Evolutionary conservation across 805 yeast species (phyloP).

Genomic region (Lipomyces orientalis): DNA sequence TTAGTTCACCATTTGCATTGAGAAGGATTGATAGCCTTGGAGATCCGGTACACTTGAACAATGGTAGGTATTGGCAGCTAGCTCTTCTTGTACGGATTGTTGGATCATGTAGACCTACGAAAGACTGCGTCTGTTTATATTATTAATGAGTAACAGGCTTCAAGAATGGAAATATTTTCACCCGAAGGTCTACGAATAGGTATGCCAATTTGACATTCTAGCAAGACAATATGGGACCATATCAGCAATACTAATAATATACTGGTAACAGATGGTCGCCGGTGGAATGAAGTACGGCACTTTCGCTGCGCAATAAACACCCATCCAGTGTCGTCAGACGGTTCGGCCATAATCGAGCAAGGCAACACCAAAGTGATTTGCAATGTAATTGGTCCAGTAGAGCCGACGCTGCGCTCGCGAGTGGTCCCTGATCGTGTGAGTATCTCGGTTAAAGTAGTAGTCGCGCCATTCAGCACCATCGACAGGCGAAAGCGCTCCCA

Average conservation of each 20-base stretch:
- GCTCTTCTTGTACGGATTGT: not conserved
- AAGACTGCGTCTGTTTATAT: not conserved
- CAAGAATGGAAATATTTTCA: constrained; percentile 74
- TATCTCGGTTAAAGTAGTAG: constrained; percentile 65
- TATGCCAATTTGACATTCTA: constrained; percentile 8
- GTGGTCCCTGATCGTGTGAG: constrained; percentile 57
- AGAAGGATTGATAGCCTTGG: not conserved
- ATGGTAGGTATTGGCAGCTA: not conserved
- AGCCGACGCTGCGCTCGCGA: constrained; percentile 63
- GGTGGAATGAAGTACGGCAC: constrained; percentile 90
- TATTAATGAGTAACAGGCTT: not conserved
- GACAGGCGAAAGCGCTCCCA: constrained; percentile 73
- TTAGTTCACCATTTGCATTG: not conserved
- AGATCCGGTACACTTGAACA: not conserved
- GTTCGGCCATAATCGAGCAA: constrained; percentile 88
- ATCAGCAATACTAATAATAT: not conserved
- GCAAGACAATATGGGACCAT: not conserved
- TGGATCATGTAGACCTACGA: not conserved
- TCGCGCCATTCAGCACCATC: constrained; percentile 80
- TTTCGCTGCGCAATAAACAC: constrained; percentile 84
- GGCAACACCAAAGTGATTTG: constrained; percentile 91
- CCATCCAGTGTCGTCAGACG: constrained; percentile 84
- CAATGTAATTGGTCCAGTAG: constrained; percentile 87
- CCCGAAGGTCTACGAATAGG: constrained; percentile 87
- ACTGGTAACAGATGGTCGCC: constrained; percentile 71